A percentile compares a stretch with the other conserved stretches of the same genome.
Evolutionary conservation across 164 flowering plant genomes (phyloP).

Genomic region (Cinnamomum chago): DNA sequence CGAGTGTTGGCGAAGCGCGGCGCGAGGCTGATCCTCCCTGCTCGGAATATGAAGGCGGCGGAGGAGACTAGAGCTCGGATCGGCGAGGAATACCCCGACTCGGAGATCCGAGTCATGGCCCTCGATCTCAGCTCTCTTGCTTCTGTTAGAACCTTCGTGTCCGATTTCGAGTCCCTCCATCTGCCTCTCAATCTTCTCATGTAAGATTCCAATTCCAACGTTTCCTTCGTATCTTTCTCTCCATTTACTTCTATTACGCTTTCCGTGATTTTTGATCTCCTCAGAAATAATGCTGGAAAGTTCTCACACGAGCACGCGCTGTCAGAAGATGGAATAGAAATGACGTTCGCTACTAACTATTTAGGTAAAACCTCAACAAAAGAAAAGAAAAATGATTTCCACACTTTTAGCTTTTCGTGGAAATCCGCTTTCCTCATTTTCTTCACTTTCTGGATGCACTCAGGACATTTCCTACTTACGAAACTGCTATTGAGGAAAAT

Average conservation of each 20-base stretch:
- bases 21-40: slow-evolving; percentile 73
- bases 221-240: no score
- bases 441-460: background rate
- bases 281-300: slow-evolving; percentile 94
- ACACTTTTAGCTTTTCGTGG: background rate
- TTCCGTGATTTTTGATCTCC: background rate
- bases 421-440: background rate
- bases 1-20: slow-evolving; percentile 84
- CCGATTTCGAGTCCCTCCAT: slow-evolving; percentile 19
- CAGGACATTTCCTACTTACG: slow-evolving; percentile 90
- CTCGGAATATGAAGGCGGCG: slow-evolving; percentile 71
- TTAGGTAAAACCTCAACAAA: slow-evolving; percentile 37
- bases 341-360: slow-evolving; percentile 95
- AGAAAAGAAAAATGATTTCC: no score
- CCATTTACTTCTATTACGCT: background rate
- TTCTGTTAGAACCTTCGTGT: slow-evolving; percentile 46
- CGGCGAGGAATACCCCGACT: slow-evolving; percentile 52
- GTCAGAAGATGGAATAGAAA: slow-evolving; percentile 92
- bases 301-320: slow-evolving; percentile 64
- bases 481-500: slow-evolving; percentile 66
- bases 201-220: slow-evolving; percentile 7
- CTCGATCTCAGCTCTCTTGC: slow-evolving; percentile 87
- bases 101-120: slow-evolving; percentile 65
- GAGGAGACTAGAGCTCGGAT: slow-evolving; percentile 73
- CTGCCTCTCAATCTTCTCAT: slow-evolving; percentile 28